Evolutionary conservation across 2,329 filamentous ascomycete species (phyloP), one percentile per base, ranked within the genome.

Genomic region (Diaporthe citrichinensis): DNA sequence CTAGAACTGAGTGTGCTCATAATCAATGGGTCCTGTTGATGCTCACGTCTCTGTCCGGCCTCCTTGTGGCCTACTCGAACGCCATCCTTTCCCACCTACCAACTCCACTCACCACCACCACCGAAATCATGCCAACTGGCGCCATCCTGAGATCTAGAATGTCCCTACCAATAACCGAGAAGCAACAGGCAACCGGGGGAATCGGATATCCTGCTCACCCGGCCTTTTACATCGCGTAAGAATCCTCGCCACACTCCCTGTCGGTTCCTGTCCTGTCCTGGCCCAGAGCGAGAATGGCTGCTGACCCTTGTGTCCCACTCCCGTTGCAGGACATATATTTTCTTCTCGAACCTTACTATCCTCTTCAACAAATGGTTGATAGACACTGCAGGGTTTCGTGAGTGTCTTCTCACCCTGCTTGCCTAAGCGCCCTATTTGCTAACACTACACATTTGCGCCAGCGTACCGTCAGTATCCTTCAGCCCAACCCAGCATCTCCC

Each of bases 281-380:
- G 61, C 20, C 41, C 5, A 46, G 6, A 28, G 12, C 8, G 31
- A 53, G 1, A 7, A 39, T 28, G 4, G 15, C 62, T 17, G 28
- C 71, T 71, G 72, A 71, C 76, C 62, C 55, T 9, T 31, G 15
- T 31, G 2, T 51, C 41, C n/a, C 36, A 31, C 4, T 14, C 39
- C 8, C 49, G 39, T 6, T 74, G 53, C 74, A 90, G 88, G 73
- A 90, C 91, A 81, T 98, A 95, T 95, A 97, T 98, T 79, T 89
- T 94, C 79, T 91, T 97, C 82, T 97, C 94, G 80, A 96, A 95
- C 78, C 88, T 91, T 80, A 95, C 96, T 77, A 97, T 98, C 82
- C 87, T 98, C 77, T 97, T 97, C 89, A 98, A 98, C 89, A 98
- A 98, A 87, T 96, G 94, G 91, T 91, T 98, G 68, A 90, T 98